A percentile compares a stretch with the other conserved stretches of the same genome.
Conservation (phyloP, 2,329 filamentous ascomycete species). For the Arachnopeziza araneosa region DNA sequence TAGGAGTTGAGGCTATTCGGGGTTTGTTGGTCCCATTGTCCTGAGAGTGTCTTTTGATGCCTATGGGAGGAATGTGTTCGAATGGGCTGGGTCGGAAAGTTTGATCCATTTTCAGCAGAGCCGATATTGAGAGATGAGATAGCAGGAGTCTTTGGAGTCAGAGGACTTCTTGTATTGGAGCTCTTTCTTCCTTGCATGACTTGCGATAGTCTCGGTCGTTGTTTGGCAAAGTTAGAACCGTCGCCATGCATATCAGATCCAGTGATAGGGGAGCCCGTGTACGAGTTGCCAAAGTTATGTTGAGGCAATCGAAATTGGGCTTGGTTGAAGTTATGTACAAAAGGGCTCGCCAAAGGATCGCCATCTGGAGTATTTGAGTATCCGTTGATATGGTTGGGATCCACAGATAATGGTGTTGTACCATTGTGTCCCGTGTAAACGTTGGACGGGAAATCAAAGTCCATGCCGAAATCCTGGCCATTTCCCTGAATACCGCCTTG, state of each 20-base stretch:
- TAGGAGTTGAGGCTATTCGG: conserved; percentile 80
- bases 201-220: conserved; percentile 53
- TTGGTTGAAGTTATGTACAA: conserved; percentile 72
- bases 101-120: conserved; percentile 53
- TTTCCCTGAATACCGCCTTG: conserved; percentile 47
- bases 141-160: conserved; percentile 81
- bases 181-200: conserved; percentile 62
- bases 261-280: conserved; percentile 45
- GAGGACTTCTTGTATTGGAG: conserved; percentile 70
- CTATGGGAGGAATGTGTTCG: conserved; percentile 56
- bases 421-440: conserved; percentile 51
- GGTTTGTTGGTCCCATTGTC: conserved; percentile 84
- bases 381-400: conserved; percentile 64
- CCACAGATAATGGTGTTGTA: conserved; percentile 52
- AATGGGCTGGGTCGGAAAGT: conserved; percentile 74
- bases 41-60: conserved; percentile 80
- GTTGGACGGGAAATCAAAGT: conserved; percentile 51
- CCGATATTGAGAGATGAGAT: conserved; percentile 65
- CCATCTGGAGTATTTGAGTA: conserved; percentile 92
- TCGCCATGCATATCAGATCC: conserved; percentile 42
- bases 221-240: conserved; percentile 43
- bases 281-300: conserved; percentile 48
- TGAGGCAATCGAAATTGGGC: conserved; percentile 64
- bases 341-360: conserved; percentile 87
- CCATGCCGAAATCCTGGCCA: conserved; percentile 51